These are phyloP conservation scores for Salix suchowensis DNA, from an alignment of 345 rosid genomes.

Conservation along the genomic window DNA sequence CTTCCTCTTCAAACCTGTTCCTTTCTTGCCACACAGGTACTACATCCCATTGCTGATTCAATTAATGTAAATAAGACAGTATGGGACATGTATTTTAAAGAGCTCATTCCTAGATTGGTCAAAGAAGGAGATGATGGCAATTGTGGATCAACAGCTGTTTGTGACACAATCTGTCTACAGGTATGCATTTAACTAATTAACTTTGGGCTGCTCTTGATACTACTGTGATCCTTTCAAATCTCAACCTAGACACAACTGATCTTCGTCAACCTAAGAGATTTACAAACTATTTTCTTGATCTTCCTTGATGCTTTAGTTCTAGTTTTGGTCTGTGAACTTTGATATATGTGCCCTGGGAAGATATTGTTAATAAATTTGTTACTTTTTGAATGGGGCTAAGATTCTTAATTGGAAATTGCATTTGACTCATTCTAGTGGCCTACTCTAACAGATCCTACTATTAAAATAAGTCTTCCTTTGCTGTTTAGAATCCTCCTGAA, in stretches of 20 bases:
- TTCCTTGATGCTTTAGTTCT: neutral
- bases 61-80: slow-evolving; percentile 71
- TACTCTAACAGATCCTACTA: neutral
- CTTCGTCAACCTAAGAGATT: neutral
- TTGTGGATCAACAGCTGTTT: slow-evolving; percentile 86
- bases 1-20: neutral
- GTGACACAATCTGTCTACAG: slow-evolving; percentile 88
- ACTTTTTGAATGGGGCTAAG: neutral
- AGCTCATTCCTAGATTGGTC: slow-evolving; percentile 73
- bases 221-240: neutral
- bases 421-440: neutral
- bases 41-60: slow-evolving; percentile 63
- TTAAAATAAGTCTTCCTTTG: neutral
- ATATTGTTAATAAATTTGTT: neutral
- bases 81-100: slow-evolving; percentile 83
- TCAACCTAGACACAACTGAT: neutral
- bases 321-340: neutral
- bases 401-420: neutral
- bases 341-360: neutral
- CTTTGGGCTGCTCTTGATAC: neutral
- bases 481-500: neutral
- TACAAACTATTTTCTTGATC: neutral
- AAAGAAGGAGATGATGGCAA: slow-evolving; percentile 87
- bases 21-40: slow-evolving; percentile 42
- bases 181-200: slow-evolving; percentile 22